Evolutionary conservation across 805 yeast species (phyloP).

Genomic region (Saturnispora quitensis): DNA sequence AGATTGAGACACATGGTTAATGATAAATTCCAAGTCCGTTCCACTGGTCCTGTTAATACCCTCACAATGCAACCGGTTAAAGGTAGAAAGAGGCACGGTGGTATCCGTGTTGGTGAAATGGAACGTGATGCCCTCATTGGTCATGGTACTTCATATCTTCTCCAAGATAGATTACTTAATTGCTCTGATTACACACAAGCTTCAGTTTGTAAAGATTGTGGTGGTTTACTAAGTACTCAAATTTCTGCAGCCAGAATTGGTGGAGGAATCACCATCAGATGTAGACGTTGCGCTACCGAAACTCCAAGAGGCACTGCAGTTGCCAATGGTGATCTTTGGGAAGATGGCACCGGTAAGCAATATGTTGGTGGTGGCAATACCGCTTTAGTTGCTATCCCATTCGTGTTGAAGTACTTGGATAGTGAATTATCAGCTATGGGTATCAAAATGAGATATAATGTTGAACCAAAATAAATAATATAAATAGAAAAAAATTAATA

Average conservation of each 20-base stretch:
- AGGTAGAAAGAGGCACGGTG: conserved; percentile 98
- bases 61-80: conserved; percentile 99
- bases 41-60: conserved; percentile 96
- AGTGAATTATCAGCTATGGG: conserved; percentile 98
- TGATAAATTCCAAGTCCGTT: conserved; percentile 98
- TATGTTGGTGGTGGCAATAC: conserved; percentile 89
- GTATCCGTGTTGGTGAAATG: conserved; percentile 99
- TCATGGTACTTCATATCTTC: conserved; percentile 90
- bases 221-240: conserved; percentile 84
- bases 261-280: conserved; percentile 62
- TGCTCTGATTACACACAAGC: conserved; percentile 95
- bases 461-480: conserved; percentile 43
- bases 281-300: conserved; percentile 83
- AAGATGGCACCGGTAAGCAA: conserved; percentile 90
- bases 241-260: conserved; percentile 89
- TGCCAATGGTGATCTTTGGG: conserved; percentile 80
- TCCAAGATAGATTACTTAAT: conserved; percentile 91
- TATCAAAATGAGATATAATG: conserved; percentile 83
- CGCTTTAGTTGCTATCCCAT: conserved; percentile 94
- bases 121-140: conserved; percentile 99
- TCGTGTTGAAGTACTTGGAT: conserved; percentile 89
- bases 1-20: conserved; percentile 98
- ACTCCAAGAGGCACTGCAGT: conserved; percentile 40
- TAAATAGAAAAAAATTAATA: not conserved
- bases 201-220: conserved; percentile 84